phyloP scores from a whole-genome alignment of 345 rosid species.

The Arabidopsis arenosa region DNA sequence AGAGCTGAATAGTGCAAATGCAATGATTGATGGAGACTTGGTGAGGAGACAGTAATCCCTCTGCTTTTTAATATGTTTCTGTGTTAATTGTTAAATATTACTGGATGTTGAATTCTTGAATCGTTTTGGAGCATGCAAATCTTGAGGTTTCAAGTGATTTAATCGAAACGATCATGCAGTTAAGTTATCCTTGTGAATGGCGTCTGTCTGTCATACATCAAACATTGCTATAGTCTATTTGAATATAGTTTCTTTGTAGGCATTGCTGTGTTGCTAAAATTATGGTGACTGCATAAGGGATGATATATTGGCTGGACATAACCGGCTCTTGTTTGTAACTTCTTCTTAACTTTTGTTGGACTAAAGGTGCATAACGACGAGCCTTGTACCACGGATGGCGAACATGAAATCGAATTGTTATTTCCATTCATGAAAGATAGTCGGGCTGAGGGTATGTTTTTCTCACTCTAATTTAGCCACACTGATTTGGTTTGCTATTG shows the following conservation, averaged over 20 bases:
- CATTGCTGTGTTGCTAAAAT: not conserved
- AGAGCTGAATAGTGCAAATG: conserved; percentile 72
- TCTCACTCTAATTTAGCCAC: conserved; percentile 2
- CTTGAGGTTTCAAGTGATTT: conserved; percentile 7
- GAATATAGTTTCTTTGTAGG: not conserved
- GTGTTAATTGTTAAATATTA: not conserved
- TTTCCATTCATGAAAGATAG: conserved; percentile 70
- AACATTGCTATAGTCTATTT: not conserved
- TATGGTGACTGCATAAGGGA: not conserved
- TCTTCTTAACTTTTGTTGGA: conserved; percentile 4
- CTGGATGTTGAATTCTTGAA: not conserved
- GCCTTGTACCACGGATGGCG: conserved; percentile 56
- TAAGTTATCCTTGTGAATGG: not conserved
- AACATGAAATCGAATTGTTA: conserved; percentile 80
- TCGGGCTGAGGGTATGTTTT: conserved; percentile 57
- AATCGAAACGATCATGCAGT: not conserved
- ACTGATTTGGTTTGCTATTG: not conserved
- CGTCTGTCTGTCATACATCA: conserved; percentile 14
- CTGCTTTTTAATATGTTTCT: not conserved
- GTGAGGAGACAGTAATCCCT: conserved; percentile 48
- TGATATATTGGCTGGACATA: not conserved
- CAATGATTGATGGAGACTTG: conserved; percentile 82
- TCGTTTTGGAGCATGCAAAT: not conserved
- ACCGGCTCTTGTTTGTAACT: conserved; percentile 1
- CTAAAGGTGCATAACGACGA: conserved; percentile 66